phyloP scores from a whole-genome alignment of 129 eudicot species.

The Gnaphalium uliginosum region DNA sequence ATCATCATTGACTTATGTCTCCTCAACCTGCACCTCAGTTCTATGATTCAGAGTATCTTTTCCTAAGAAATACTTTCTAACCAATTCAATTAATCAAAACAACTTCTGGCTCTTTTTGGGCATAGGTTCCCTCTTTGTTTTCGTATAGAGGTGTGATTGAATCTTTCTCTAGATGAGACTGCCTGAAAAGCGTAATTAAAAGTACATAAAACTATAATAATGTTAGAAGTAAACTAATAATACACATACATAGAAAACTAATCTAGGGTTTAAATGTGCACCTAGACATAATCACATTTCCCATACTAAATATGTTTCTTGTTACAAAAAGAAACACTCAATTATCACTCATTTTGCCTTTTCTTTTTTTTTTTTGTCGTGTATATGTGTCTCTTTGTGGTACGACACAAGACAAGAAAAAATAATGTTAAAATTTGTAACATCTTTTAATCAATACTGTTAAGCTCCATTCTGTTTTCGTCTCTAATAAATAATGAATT shows the following conservation, averaged over 20 bases:
- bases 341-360: conserved; percentile 8
- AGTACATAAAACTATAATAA: background rate
- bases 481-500: background rate
- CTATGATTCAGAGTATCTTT: too few species aligned
- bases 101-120: too few species aligned
- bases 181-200: too few species aligned
- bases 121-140: too few species aligned
- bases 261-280: background rate
- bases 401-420: background rate
- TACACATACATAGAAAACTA: background rate
- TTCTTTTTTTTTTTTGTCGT: background rate
- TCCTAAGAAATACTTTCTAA: too few species aligned
- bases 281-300: conserved; percentile 6
- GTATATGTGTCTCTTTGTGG: background rate
- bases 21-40: too few species aligned
- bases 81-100: too few species aligned
- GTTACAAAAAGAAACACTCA: background rate
- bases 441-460: background rate
- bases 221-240: background rate
- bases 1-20: too few species aligned
- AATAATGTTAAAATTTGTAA: background rate
- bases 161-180: too few species aligned
- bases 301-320: background rate
- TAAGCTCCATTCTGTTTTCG: background rate
- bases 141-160: too few species aligned